Evolutionary conservation across 768 basidiomycete genomes (phyloP), one percentile per base, ranked within the genome.

Genomic region (Russula sp.): DNA sequence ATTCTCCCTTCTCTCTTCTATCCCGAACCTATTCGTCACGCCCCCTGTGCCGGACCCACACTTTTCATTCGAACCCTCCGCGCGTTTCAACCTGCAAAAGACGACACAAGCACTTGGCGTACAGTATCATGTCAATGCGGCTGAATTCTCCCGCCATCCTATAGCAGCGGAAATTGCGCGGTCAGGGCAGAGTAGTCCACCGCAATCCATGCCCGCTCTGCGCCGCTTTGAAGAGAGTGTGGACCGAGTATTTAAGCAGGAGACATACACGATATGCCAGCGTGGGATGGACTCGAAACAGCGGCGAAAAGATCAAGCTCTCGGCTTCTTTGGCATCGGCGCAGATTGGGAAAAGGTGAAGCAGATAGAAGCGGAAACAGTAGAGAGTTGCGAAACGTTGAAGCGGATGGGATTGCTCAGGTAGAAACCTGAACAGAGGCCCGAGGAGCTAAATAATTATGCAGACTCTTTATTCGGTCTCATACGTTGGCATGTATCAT

Each of bases 311-410:
- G 87, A 94, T 56, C 79, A 81, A 9, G 87, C 93, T 68, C 73
- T 90, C 42, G 96, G 96, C 5, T 73, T 97, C 64, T 94, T 98
- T 72, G 96, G 95, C 6, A 77, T 97, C 57, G 91, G 93, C 35
- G 90, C 93, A 11, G 90, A 98, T 71, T 93, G 90, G 89, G 87
- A 93, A 36, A 90, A 91, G 74, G 88, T 98, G 61, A 78, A 79
- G 71, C 73, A 75, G 66, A 87, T 97, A 56, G 81, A 88, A 53
- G 74, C 73, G 35, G 88, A 94, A 76, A 80, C 77, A 41, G 78
- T 93, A 50, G 79, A 80, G 61, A 85, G 82, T 68, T 98, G 95
- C 70, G 89, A 93, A 63, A 84, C 85, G 73, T 75, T 95, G 70
- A 84, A 77, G 73, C 73, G 76, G 70, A 70, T 88, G 69, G 85